phyloP scores from a whole-genome alignment of 306 rosid genomes.

The Rosa persica region DNA sequence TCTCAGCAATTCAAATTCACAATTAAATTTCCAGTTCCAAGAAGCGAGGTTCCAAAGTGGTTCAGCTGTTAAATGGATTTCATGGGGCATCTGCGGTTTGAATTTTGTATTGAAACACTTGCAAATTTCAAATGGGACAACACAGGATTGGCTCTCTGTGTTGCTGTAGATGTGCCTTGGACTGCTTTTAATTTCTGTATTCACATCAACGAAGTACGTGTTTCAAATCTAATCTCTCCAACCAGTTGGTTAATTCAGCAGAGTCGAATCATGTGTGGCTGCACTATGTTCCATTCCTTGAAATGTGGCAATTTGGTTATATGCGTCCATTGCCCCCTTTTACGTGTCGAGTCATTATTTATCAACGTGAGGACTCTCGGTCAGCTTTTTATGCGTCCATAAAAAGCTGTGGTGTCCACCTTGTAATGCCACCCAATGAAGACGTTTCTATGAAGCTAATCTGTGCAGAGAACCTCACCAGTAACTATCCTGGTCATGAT shows the following conservation, averaged over 20 bases:
- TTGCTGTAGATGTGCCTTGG: too few relatives aligned
- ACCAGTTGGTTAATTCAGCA: too few relatives aligned
- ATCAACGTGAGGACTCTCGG: too few relatives aligned
- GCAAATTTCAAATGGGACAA: neutral
- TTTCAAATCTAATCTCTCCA: fast-evolving
- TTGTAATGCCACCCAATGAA: neutral
- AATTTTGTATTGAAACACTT: neutral
- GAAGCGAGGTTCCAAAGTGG: neutral
- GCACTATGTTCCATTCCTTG: neutral
- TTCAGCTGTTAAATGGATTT: neutral
- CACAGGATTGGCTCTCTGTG: neutral
- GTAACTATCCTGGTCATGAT: too few relatives aligned
- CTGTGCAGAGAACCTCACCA: neutral
- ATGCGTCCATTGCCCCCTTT: neutral
- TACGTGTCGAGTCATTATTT: neutral
- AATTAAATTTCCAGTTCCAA: neutral
- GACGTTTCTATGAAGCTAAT: neutral
- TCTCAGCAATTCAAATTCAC: fast-evolving
- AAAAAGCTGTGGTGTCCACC: neutral
- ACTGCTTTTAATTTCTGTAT: fast-evolving
- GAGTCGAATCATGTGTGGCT: neutral
- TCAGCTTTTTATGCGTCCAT: too few relatives aligned
- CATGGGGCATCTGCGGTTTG: neutral
- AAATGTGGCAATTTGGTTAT: neutral
- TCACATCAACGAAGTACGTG: neutral